Base-by-base conservation (phyloP, 306 rosid genomes). In the Cicer pinnatifidum region DNA sequence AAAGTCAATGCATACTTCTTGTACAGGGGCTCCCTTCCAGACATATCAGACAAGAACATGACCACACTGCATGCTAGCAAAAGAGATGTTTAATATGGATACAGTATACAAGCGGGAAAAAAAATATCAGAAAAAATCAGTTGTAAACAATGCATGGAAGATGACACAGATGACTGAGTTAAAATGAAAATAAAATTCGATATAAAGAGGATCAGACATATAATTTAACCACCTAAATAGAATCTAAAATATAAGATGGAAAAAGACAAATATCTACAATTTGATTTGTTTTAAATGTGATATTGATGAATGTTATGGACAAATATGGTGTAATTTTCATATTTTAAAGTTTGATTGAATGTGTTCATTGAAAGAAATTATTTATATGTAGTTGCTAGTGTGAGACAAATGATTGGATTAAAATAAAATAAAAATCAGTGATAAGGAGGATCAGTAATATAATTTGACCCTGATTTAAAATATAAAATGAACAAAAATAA, bases 1-100 rank as follows among this genome's bases (percentile, higher is more conserved):
- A 50, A 68, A 68, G 51, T 41, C 51, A 80, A 47, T 15, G 15
- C 97, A 43, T 91, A 94, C 98, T 89, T 94, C 85, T 75, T 91
- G 85, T 94, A 94, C 11, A 94, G 79, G 62, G 98, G 97, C 85
- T 94, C 96, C 86, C 95, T 91, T 82, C 98, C 98, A 64, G 98
- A 91, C 97, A 94, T 91, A 90, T 94, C 98, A 39, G 97, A 94
- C 79, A 91, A 84, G 86, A 94, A 88, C 97, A 94, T 89, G 79
- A 91, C 86, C 60, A 94, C 75, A 87, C 98, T 94, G 97, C 96
- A 86, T 73, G 88, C 91, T 86, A 89, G 91, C 82, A 89, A 82
- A 81, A 86, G 82, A 84, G 19, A 52, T 66, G 71, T 78, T 91
- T 82, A 88, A 74, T 82, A 79, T 59, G 78, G 75, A 59, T 69